Conservation (phyloP, 78 protist species). For the Isochrysis galbana region DNA sequence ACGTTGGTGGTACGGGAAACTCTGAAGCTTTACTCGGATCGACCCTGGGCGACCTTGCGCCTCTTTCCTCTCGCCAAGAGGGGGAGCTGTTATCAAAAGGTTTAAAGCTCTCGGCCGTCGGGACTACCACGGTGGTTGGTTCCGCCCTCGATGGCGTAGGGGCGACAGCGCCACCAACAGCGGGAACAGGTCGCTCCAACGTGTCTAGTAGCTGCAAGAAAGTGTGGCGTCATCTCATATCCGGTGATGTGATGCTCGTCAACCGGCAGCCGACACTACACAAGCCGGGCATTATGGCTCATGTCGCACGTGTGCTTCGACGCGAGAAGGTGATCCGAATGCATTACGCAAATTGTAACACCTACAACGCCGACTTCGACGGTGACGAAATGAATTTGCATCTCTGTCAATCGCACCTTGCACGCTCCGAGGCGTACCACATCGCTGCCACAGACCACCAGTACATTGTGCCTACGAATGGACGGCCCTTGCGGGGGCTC, state of each 20-base stretch:
- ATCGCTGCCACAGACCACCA: constrained; percentile 82
- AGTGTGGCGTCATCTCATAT: constrained; percentile 89
- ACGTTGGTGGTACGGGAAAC: background rate
- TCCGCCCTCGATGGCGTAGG: background rate
- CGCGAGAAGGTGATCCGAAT: constrained; percentile 44
- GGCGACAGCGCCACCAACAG: background rate
- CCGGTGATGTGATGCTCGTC: constrained; percentile 91
- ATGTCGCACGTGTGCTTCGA: constrained; percentile 64
- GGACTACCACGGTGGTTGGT: background rate
- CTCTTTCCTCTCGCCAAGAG: too few species aligned
- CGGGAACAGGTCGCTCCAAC: background rate
- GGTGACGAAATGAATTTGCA: constrained; percentile 65
- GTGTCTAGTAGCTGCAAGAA: background rate
- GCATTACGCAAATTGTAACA: constrained; percentile 98
- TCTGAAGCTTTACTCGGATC: background rate
- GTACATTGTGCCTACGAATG: constrained; percentile 84
- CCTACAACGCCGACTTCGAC: constrained; percentile 67
- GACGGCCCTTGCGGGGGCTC: constrained; percentile 97
- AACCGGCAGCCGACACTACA: constrained; percentile 99
- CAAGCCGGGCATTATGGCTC: constrained; percentile 88
- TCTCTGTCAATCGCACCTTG: background rate
- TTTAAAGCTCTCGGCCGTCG: too few species aligned
- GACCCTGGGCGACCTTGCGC: background rate
- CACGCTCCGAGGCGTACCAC: constrained; percentile 78
- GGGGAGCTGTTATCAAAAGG: too few species aligned